These are phyloP conservation scores for Pythium phragmitis DNA, from an alignment of 352 stramenopile genomes.

Conservation along the genomic window DNA sequence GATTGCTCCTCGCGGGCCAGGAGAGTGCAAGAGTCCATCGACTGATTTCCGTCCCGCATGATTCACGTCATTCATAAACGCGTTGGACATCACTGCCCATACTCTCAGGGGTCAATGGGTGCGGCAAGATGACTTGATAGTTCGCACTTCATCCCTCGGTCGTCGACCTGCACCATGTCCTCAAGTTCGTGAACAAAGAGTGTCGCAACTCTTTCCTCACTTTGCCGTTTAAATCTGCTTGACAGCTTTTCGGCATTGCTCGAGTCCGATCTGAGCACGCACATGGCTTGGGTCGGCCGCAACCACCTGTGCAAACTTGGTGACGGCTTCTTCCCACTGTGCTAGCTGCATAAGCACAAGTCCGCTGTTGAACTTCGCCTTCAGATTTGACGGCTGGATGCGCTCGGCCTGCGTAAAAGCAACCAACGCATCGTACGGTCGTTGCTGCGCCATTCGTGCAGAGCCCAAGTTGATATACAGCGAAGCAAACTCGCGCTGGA, in stretches of 20 bases:
- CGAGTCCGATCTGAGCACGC: constrained; percentile 9
- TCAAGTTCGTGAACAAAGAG: background rate
- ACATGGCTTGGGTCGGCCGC: constrained; percentile 23
- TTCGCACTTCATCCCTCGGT: too few relatives aligned
- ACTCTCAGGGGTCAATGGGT: background rate
- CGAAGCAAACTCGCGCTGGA: constrained; percentile 49
- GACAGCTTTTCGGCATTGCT: constrained; percentile 11
- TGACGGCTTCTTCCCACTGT: constrained; percentile 26
- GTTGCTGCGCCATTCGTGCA: constrained; percentile 42
- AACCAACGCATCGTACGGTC: constrained; percentile 36
- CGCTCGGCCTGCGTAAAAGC: constrained; percentile 41
- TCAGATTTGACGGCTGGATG: constrained; percentile 55
- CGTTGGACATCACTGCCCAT: constrained; percentile 2
- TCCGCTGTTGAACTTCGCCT: constrained; percentile 58
- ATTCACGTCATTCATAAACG: background rate
- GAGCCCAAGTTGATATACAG: constrained; percentile 71
- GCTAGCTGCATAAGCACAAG: constrained; percentile 49
- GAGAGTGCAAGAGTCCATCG: background rate
- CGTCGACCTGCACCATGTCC: too few relatives aligned
- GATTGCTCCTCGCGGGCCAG: constrained; percentile 7
- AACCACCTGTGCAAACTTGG: constrained; percentile 30
- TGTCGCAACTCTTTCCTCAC: background rate
- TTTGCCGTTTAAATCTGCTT: background rate
- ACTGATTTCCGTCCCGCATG: background rate
- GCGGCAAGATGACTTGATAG: background rate